Evolutionary conservation across 177 flowering plant genomes (phyloP).

Genomic region (Vitis hybrid): DNA sequence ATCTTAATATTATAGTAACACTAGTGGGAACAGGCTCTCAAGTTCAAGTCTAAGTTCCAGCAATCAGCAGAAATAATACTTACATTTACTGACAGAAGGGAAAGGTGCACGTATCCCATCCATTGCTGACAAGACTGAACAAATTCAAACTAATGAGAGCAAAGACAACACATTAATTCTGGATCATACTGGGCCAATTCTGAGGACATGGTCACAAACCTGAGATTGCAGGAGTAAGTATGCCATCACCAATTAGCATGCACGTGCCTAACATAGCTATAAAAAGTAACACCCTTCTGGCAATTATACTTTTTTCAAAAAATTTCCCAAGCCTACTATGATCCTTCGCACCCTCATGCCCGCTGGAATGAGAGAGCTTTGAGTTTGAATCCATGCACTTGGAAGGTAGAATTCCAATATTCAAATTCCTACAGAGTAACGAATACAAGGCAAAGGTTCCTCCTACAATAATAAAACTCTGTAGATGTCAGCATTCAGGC

Average conservation of each 20-base stretch:
- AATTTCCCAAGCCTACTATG: conserved; percentile 48
- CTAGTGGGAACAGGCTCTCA: neutral
- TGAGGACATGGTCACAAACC: conserved; percentile 34
- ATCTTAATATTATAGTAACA: neutral
- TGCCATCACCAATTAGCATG: conserved; percentile 92
- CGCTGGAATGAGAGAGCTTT: conserved; percentile 18
- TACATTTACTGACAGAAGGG: conserved; percentile 64
- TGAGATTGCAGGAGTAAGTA: conserved; percentile 88
- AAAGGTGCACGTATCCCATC: conserved; percentile 72
- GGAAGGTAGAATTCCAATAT: conserved; percentile 52
- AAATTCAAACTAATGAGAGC: neutral
- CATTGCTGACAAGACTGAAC: conserved; percentile 81
- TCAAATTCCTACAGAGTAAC: conserved; percentile 61
- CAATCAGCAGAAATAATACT: conserved; percentile 22
- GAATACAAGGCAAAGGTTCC: conserved; percentile 94
- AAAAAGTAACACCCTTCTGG: conserved; percentile 70
- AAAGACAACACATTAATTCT: neutral
- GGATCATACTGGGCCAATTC: neutral
- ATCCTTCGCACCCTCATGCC: conserved; percentile 20
- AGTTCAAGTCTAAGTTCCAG: neutral
- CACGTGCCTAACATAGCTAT: conserved; percentile 79
- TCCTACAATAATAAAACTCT: conserved; percentile 44
- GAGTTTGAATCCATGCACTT: conserved; percentile 24
- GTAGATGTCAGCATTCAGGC: neutral
- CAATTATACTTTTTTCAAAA: conserved; percentile 58